These are phyloP conservation scores for Phytophthora megakarya DNA, from an alignment of 352 stramenopile genomes.

Conservation along the genomic window DNA sequence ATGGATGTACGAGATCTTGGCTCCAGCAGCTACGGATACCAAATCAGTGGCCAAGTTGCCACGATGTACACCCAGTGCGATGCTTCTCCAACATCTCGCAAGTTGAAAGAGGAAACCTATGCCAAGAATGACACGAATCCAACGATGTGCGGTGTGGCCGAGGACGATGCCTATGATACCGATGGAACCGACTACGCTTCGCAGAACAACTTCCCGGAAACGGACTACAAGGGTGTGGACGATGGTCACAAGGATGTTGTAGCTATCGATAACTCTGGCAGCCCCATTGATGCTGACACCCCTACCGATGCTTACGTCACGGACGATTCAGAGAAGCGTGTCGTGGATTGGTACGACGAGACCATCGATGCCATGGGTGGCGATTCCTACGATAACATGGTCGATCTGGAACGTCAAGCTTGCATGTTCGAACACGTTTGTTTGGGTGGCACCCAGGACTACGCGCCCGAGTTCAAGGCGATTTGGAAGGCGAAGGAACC, in stretches of 20 bases:
- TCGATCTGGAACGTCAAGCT: constrained; percentile 58
- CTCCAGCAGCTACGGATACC: constrained; percentile 58
- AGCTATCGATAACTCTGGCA: constrained; percentile 18
- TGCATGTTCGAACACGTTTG: constrained; percentile 64
- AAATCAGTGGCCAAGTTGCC: constrained; percentile 47
- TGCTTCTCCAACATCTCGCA: constrained; percentile 27
- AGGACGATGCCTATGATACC: constrained; percentile 16
- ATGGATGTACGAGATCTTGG: constrained; percentile 58
- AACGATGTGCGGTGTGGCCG: constrained; percentile 12
- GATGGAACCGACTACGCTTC: constrained; percentile 23
- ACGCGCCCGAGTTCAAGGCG: constrained; percentile 51
- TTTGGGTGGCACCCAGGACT: constrained; percentile 53
- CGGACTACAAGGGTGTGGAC: constrained; percentile 28
- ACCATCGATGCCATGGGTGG: constrained; percentile 42
- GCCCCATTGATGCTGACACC: constrained; percentile 2
- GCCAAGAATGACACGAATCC: constrained; percentile 10
- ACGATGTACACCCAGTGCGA: constrained; percentile 52
- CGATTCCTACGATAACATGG: constrained; percentile 41
- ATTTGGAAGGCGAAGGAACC: constrained; percentile 46
- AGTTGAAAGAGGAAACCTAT: constrained; percentile 24
- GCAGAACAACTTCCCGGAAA: constrained; percentile 31
- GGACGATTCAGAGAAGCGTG: constrained; percentile 39
- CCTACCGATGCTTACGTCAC: constrained; percentile 28
- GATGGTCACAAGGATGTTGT: constrained; percentile 28
- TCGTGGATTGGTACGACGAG: constrained; percentile 56